A percentile compares a stretch with the other conserved stretches of the same genome.
Conservation (phyloP, 2,329 filamentous ascomycete genomes). For the Cryphonectria nitschkei region DNA sequence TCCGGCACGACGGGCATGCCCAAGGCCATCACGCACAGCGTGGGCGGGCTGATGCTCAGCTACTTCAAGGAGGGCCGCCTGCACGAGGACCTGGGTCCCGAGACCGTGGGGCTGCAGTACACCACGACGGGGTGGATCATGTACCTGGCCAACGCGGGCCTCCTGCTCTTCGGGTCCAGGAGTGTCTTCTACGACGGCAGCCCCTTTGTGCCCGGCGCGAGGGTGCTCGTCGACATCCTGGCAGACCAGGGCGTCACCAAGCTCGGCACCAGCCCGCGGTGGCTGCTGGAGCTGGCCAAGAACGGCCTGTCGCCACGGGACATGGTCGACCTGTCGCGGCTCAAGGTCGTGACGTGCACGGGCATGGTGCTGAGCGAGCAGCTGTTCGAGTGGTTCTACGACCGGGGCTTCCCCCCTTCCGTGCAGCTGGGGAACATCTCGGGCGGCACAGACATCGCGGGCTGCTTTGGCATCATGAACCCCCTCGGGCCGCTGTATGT, state of each 20-base stretch:
- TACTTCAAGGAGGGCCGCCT: constrained; percentile 61
- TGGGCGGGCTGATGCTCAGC: constrained; percentile 64
- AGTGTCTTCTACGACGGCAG: constrained; percentile 32
- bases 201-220: constrained; percentile 26
- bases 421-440: constrained; percentile 47
- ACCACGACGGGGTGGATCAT: constrained; percentile 86
- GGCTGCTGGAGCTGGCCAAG: constrained; percentile 50
- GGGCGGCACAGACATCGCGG: constrained; percentile 52
- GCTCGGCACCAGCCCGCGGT: constrained; percentile 49
- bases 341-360: constrained; percentile 69
- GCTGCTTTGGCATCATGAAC: constrained; percentile 48
- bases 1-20: constrained; percentile 82
- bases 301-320: constrained; percentile 64
- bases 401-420: constrained; percentile 38
- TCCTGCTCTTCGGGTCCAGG: constrained; percentile 26
- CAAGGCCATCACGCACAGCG: constrained; percentile 83
- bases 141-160: constrained; percentile 66
- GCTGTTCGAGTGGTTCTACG: constrained; percentile 51
- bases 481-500: constrained; percentile 68
- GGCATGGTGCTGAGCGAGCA: constrained; percentile 58
- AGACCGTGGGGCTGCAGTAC: constrained; percentile 56
- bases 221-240: constrained; percentile 23
- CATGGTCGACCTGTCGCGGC: constrained; percentile 62
- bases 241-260: constrained; percentile 15
- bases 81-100: constrained; percentile 46